Evolutionary conservation across 176 grass and related monocot genomes (phyloP), one percentile per base, ranked within the genome.

Genomic region (Bolboschoenus planiculmis): DNA sequence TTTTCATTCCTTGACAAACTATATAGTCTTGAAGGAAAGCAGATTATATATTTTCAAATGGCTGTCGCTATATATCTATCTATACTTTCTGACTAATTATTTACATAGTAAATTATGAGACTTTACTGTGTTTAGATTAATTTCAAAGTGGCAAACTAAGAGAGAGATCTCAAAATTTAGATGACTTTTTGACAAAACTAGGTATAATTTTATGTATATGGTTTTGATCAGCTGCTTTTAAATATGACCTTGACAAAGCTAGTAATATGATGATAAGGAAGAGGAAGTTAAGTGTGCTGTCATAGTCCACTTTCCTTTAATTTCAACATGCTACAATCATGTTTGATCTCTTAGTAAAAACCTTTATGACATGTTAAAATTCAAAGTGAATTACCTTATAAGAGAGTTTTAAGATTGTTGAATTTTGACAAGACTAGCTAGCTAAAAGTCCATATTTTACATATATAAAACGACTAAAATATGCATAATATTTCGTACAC

Each of bases 391-490:
- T 30, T 26, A 81, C 13, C 13, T 18, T 44, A 16, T 1, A 80
- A 58, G 30, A 39, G 77, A 24, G 16, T 30, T 27, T 44, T 74
- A 63, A 61, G 57, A 26, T 37, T 62, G 57, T 11, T 16, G 6
- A 81, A 46, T 35, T 62, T 59, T 61, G 55, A 29, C 18, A 81
- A 81, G 16, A 31, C 54, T 60, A 62, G 58, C 79, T 62, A 62
- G 58, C 79, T 62, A 62, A 53, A 81, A 81, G 29, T 61, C 15
- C 62, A 24, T 39, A 3, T 72, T 10, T 73, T 10, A 10, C 14
- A 48, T 48, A 48, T 0, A 7, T 48, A 48, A 48, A 13, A 34
- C 30, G 10, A 63, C 14, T 43, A 24, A 23, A 23, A 46, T 10
- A n/a, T 2, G 21, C 37, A n/a, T 47, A 46, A 46, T 73, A n/a